Base-by-base conservation (phyloP, 2,329 filamentous ascomycete genomes). In the Botryotinia convoluta region DNA sequence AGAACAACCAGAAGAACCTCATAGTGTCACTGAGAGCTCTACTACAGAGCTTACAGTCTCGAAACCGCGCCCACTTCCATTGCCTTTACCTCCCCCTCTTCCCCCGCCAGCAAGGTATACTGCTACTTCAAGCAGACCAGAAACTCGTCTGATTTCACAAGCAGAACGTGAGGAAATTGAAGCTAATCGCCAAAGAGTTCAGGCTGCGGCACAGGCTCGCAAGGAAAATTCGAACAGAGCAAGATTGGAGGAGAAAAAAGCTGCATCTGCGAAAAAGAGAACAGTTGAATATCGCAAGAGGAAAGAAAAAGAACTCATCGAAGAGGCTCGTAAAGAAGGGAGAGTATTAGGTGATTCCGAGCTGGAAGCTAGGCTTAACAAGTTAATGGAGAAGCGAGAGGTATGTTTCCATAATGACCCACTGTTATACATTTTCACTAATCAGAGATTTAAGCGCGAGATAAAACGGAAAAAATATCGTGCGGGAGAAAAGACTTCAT, bases 311-410 rank as follows among this genome's bases (percentile, higher is more conserved):
- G 26, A 54, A n/a, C 8, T 73, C 2, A 59, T 44, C 1, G 45
- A 62, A 16, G 29, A 57, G 6, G 71, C 71, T 39, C 22, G 51
- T 18, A 63, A 68, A 32, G 61, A 59, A 51, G 71, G 73, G 20
- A 61, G 45, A 26, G 8, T 39, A 9, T 3, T 73, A 20, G 22
- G 32, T 18, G 48, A 65, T 2, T 32, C 29, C 14, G 73, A 74
- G 29, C 20, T 75, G 4, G 16, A 74, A 35, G 22, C 45, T 4
- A 42, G 35, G 1, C n/a, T 75, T 42, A 61, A 75, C 3, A 70
- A 54, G 20, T 29, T 29, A 1, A 72, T 74, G 60, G 68, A n/a
- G 2, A 75, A 71, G 54, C 72, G 72, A 65, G 74, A 74, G 45
- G 74, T 74, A 70, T 32, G 51, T 61, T 12, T 51, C 18, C 26